Evolutionary conservation across 768 basidiomycete genomes (phyloP).

Genomic region (Kwoniella europaea): DNA sequence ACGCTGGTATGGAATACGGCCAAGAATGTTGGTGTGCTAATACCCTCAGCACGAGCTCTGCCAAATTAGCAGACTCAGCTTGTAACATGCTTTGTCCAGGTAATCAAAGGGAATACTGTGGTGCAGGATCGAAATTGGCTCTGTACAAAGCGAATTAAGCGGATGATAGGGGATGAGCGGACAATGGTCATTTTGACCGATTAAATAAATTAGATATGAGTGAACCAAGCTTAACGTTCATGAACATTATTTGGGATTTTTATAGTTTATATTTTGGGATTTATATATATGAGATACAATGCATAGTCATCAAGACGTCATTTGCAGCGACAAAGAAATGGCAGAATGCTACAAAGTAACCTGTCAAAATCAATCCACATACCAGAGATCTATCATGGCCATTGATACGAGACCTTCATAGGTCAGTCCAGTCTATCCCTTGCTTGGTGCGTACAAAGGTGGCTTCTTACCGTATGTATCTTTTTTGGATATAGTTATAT

Average conservation of each 20-base stretch:
- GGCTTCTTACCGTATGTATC: too few species aligned
- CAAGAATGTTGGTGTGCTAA: slow-evolving; percentile 67
- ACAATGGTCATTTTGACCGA: too few species aligned
- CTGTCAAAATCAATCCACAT: too few species aligned
- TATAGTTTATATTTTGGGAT: not conserved
- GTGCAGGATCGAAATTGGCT: slow-evolving; percentile 32
- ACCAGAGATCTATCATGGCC: too few species aligned
- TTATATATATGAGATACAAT: not conserved
- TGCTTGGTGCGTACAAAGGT: too few species aligned
- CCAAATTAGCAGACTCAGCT: slow-evolving; percentile 60
- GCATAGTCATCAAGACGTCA: not conserved
- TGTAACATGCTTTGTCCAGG: slow-evolving; percentile 80
- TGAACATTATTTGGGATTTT: not conserved
- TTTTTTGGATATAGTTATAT: too few species aligned
- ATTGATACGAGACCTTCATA: too few species aligned
- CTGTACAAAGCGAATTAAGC: slow-evolving; percentile 9
- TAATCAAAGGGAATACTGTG: slow-evolving; percentile 36
- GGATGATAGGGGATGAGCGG: not conserved
- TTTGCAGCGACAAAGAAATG: not conserved
- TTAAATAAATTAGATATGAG: too few species aligned
- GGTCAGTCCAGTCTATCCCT: too few species aligned
- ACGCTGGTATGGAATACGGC: slow-evolving; percentile 72
- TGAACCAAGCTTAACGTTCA: not conserved
- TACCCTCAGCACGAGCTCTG: slow-evolving; percentile 63
- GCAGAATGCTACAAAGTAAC: too few species aligned